Conservation (phyloP, 2,329 filamentous ascomycete genomes). For the Fusarium marasasianum region DNA sequence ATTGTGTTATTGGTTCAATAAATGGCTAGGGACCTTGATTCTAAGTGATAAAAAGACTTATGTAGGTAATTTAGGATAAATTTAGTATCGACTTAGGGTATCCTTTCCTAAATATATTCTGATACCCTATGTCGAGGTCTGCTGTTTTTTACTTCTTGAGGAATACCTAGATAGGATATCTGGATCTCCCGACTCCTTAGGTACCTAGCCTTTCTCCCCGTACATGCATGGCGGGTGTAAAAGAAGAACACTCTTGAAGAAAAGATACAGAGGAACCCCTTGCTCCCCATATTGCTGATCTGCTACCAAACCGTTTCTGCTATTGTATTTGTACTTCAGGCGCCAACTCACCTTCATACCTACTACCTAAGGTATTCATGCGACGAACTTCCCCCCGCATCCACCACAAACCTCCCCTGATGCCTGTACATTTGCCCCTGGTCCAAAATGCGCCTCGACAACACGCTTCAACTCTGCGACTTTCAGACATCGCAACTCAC, state of each 20-base stretch:
- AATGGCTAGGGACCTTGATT: background rate
- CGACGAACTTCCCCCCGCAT: slow-evolving; percentile 55
- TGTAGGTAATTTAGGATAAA: too few species aligned
- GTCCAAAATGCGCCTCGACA: slow-evolving; percentile 44
- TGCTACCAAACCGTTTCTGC: background rate
- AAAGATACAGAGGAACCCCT: background rate
- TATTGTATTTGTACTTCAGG: background rate
- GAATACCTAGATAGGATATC: too few species aligned
- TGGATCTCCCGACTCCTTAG: background rate
- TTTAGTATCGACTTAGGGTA: too few species aligned
- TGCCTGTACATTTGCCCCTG: slow-evolving; percentile 43
- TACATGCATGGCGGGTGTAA: background rate
- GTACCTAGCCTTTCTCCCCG: background rate
- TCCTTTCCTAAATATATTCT: too few species aligned
- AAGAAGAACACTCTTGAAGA: background rate
- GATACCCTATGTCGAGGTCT: too few species aligned
- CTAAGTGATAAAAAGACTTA: too few species aligned
- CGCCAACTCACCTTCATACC: background rate
- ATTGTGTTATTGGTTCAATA: background rate
- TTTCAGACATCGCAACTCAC: slow-evolving; percentile 61
- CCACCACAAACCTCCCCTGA: slow-evolving; percentile 51
- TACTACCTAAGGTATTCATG: slow-evolving; percentile 30
- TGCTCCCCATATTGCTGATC: background rate
- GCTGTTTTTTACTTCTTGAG: too few species aligned
- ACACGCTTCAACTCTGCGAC: slow-evolving; percentile 52